Evolutionary conservation across 164 flowering plant species (phyloP), one percentile per base, ranked within the genome.

Genomic region (Kingdonia uniflora): DNA sequence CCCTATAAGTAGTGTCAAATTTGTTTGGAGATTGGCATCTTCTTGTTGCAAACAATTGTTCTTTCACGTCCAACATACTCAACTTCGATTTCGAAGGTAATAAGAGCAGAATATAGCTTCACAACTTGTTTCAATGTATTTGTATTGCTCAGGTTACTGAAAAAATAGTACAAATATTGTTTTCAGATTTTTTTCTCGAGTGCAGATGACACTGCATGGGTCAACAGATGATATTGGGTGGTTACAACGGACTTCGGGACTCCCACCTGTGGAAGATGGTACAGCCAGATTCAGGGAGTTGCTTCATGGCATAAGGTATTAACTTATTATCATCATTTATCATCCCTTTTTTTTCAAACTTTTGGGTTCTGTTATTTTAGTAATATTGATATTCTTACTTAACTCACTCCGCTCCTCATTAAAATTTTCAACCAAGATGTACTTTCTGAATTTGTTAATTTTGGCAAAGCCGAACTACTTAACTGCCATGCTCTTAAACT

Each of bases 141-240:
- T 33, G 5, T 40, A 35, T 52, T 41, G 15, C n/a, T 56, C 43
- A 22, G 23, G 54, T 49, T 49, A 6, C 6, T 11, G 19, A 23
- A 10, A 23, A 47, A 2, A 14, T n/a, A 10, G 44, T 11, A 23
- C 4, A 47, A 4, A 47, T 60, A 23, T 44, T 51, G 13, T 63
- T 48, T 60, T 55, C 76, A 90, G 91, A 41, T 20, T 78, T 33
- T 49, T 69, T 41, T 75, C 77, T 59, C 78, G 91, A 40, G 57
- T 79, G n/a, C 61, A 51, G 33, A 87, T 22, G 63, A 76, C 89
- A 15, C 61, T 90, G 63, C 76, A 48, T 47, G 97, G 95, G 19
- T 90, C 97, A 58, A 71, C 88, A 47, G 78, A 71, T 70, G 94
- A 90, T 69, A 84, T 90, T 72, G 95, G 97, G 54, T 90, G 94